Base-by-base conservation (phyloP, 257 asterid genomes). In the Ajuga chamaepitys region DNA sequence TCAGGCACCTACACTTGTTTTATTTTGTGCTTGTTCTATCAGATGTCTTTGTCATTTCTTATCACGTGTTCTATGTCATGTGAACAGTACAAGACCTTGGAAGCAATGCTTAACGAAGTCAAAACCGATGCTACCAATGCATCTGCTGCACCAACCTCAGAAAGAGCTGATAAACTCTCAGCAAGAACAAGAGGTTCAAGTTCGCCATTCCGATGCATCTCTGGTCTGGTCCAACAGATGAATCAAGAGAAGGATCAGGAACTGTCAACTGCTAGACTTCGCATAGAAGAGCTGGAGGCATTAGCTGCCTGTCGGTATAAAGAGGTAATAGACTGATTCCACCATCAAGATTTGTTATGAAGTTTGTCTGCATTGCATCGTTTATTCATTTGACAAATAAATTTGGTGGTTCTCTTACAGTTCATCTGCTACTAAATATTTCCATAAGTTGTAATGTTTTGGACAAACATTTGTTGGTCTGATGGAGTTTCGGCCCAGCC, bases 141-240 rank as follows among this genome's bases (percentile, higher is more conserved):
- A 72, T 75, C 78, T 70, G 82, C 67, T 55, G 87, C 70, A 32
- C 60, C 84, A 63, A 69, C 79, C 44, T 30, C 70, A 66, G 88
- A 80, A 34, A 84, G 74, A 69, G 72, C 66, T 40, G 97, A 88
- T 68, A 88, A 83, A 78, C 55, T 20, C 66, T 71, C 81, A 71
- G 74, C 82, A 74, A 84, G 78, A 83, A 55, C 83, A 61, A 86
- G 96, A 77, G 95, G 97, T 62, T 91, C 93, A 28, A 75, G 93
- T 72, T 91, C 97, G 46, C 97, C 97, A 38, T 91, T 91, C 83
- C 88, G 86, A 84, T 91, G 96, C 88, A 88, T 88, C 41, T 66
- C 89, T 74, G 87, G 83, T 71, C 61, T 91, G 66, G 91, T 91
- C 79, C 97, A 86, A 74, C 97, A 88, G 59, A 83, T 86, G 93